These are phyloP conservation scores for Phytophthora pisi DNA, from an alignment of 352 stramenopile species.

Conservation along the genomic window DNA sequence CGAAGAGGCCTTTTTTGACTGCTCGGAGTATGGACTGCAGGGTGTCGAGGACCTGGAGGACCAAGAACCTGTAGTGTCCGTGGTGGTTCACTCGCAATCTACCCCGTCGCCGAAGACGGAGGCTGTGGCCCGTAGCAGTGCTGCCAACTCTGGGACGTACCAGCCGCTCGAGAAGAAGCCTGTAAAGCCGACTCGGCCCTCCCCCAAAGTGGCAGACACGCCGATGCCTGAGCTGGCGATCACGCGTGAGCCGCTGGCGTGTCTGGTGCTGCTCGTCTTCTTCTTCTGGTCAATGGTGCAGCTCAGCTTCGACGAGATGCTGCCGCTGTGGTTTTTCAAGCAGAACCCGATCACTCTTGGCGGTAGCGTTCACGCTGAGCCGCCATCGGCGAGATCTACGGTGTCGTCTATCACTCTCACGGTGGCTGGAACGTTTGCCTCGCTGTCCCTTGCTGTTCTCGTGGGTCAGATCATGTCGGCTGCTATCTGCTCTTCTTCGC, in stretches of 20 bases:
- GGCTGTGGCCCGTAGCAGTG: conserved; percentile 36
- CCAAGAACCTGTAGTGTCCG: conserved; percentile 67
- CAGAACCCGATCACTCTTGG: conserved; percentile 52
- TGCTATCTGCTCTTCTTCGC: conserved; percentile 50
- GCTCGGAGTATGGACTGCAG: conserved; percentile 78
- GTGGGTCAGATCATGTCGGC: conserved; percentile 56
- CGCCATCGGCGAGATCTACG: conserved; percentile 33
- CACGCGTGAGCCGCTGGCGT: conserved; percentile 67
- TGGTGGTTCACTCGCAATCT: conserved; percentile 73
- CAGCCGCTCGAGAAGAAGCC: conserved; percentile 42
- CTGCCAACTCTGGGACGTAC: conserved; percentile 18
- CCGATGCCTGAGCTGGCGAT: conserved; percentile 60
- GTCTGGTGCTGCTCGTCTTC: conserved; percentile 68
- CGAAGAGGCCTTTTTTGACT: conserved; percentile 86
- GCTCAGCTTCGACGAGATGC: conserved; percentile 79
- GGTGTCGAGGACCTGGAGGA: conserved; percentile 58
- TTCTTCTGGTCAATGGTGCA: conserved; percentile 79
- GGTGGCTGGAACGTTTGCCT: conserved; percentile 52
- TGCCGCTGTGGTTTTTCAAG: conserved; percentile 84
- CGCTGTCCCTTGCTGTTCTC: conserved; percentile 60
- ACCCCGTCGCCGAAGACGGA: conserved; percentile 46
- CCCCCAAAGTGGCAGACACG: conserved; percentile 20
- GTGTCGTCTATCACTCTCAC: conserved; percentile 70
- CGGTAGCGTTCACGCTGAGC: conserved; percentile 49
- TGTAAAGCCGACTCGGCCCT: conserved; percentile 22